Evolutionary conservation across 2,329 filamentous ascomycete species (phyloP), one percentile per base, ranked within the genome.

Genomic region (Neospermospora avenae): DNA sequence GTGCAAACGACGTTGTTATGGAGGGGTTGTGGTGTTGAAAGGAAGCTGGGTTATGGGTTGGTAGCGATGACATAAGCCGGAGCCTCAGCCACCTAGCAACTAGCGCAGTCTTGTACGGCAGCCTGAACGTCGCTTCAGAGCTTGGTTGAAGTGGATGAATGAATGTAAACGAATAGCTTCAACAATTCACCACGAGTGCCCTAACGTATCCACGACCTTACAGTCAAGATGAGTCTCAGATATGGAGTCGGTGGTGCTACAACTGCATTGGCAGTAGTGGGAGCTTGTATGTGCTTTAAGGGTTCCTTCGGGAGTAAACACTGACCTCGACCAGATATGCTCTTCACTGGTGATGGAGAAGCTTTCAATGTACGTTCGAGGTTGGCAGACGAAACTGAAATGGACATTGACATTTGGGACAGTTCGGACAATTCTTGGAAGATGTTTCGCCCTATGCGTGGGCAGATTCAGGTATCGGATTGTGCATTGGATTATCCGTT

Each of bases 321-420:
- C 69, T 73, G 58, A 73, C 60, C 18, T 42, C 67, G 68, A 60
- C 66, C 76, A 99, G 95, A 99, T 78, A 96, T 99, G 91, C 91
- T 99, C 75, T 97, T 99, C 75, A 96, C 95, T 73, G 92, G 91
- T 73, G 92, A 90, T 76, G 95, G 96, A 74, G 93, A 99, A 82
- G 82, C 88, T 62, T 99, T 99, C 80, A 96, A 99, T 79, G 91
- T 92, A 84, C 64, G 85, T 73, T 54, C 20, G 57, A 34, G 45
- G 16, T 46, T 22, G 14, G 34, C 44, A 60, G 44, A 67, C 60
- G 28, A 18, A 11, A 3, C 14, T 1, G 31, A 13, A 31, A 25
- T n/a, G 14, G 35, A 68, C 59, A 68, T 73, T 69, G 73, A 70
- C 58, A 64, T 60, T 52, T 41, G 67, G 18, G 18, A 67, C 74